These are phyloP conservation scores for Neurospora pannonica DNA, from an alignment of 495 filamentous ascomycete species.

Conservation along the genomic window DNA sequence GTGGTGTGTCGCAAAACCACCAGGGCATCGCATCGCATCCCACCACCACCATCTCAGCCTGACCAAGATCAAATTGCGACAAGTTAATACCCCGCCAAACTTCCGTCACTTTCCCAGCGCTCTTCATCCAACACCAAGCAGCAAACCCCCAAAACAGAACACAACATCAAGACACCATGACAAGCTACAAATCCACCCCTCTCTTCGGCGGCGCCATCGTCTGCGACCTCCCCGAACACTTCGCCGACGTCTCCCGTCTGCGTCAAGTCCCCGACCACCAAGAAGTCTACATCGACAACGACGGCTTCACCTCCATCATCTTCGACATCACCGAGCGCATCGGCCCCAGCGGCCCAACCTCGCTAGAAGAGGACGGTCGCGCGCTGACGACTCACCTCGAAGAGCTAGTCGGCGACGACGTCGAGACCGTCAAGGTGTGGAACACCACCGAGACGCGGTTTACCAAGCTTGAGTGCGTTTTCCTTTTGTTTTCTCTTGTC, in stretches of 20 bases:
- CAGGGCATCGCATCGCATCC: background rate
- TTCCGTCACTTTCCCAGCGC: background rate
- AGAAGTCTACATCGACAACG: slow-evolving; percentile 84
- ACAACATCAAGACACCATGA: slow-evolving; percentile 13
- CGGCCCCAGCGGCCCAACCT: slow-evolving; percentile 29
- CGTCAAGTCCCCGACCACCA: slow-evolving; percentile 91
- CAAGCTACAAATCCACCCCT: slow-evolving; percentile 43
- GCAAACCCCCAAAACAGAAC: background rate
- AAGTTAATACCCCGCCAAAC: background rate
- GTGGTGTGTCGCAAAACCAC: background rate
- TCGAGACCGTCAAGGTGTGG: slow-evolving; percentile 48
- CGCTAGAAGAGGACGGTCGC: slow-evolving; percentile 48
- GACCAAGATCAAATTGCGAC: background rate
- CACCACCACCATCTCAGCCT: background rate
- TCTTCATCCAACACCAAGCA: background rate
- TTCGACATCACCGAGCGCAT: slow-evolving; percentile 81
- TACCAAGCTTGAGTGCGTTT: slow-evolving; percentile 37
- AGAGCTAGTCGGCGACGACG: slow-evolving; percentile 58
- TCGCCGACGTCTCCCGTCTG: slow-evolving; percentile 64
- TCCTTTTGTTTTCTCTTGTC: background rate
- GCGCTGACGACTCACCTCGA: slow-evolving; percentile 68
- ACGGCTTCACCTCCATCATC: slow-evolving; percentile 67
- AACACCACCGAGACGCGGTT: slow-evolving; percentile 41
- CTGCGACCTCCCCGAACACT: slow-evolving; percentile 59
- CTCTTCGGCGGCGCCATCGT: slow-evolving; percentile 79